Evolutionary conservation across 225 moss, liverwort and hornwort genomes (phyloP).

Genomic region (Polytrichum formosum): DNA sequence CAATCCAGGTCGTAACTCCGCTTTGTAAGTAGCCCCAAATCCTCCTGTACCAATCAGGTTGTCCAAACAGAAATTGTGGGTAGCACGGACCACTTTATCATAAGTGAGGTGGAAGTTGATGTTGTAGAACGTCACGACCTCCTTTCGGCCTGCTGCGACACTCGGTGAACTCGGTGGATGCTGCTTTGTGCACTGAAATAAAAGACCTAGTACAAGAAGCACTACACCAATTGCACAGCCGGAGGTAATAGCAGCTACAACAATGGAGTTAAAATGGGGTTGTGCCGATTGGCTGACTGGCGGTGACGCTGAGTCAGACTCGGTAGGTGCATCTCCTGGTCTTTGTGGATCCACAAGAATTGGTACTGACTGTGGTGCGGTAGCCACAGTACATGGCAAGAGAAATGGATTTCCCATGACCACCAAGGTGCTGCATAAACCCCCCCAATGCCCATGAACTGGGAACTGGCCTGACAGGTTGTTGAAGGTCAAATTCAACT

Average conservation of each 20-base stretch:
- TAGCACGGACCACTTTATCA: conserved; percentile 76
- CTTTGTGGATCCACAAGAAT: conserved; percentile 25
- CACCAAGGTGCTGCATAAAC: conserved; percentile 52
- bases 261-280: conserved; percentile 55
- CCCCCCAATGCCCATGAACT: conserved; percentile 48
- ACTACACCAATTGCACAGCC: conserved; percentile 88
- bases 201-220: conserved; percentile 71
- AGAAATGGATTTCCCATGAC: conserved; percentile 63
- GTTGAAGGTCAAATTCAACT: conserved; percentile 69
- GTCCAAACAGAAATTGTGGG: conserved; percentile 80
- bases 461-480: conserved; percentile 64
- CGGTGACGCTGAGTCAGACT: conserved; percentile 7
- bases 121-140: conserved; percentile 77
- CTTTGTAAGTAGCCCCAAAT: conserved; percentile 94
- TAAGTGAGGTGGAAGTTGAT: conserved; percentile 69
- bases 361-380: conserved; percentile 43
- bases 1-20: conserved; percentile 89
- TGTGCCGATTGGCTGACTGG: conserved; percentile 6
- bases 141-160: conserved; percentile 54
- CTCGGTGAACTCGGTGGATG: conserved; percentile 36
- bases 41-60: conserved; percentile 91
- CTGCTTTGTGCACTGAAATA: conserved; percentile 84
- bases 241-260: conserved; percentile 89
- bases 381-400: conserved; percentile 46
- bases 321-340: conserved; percentile 9